Evolutionary conservation across 192 early-diverging fungal species (phyloP), one percentile per base, ranked within the genome.

Genomic region (Coemansia sp.): DNA sequence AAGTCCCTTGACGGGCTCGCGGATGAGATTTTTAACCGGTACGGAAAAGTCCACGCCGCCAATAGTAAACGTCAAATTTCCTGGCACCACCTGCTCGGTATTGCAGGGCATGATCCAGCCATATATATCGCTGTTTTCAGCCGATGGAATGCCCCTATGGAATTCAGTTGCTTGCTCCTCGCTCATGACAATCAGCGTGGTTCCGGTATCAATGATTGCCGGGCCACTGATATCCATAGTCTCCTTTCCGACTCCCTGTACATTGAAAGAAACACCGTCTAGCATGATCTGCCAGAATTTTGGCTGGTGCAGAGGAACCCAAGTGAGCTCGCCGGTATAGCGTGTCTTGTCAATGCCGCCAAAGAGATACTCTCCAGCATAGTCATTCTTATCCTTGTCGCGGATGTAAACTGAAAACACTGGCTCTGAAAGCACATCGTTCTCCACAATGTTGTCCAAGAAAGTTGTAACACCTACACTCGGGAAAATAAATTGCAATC

Each of bases 381-480:
- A 72, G 48, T 61, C 56, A 45, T 51, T 41, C 55, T 72, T 76
- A 19, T 71, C 58, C 40, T 80, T 76, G 10, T 81, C 79, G 6
- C 27, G 59, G 27, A 88, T 58, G 55, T 79, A 86, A 18, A 88
- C 86, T 1, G 84, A 83, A 72, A 88, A 88, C n/a, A 85, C 62
- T 8, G 84, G 84, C 22, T 81, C 72, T 14, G 69, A 71, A 0
- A 86, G 64, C 29, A 78, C 48, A 27, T 72, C 65, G 51, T 88
- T 79, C 22, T 65, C 60, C 23, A 83, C 46, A 13, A 85, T 53
- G 29, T 79, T 78, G 32, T 79, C 72, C 22, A 85, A 55, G 24
- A 81, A 80, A 15, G 69, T 67, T 18, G 60, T 78, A 32, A 68
- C 69, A 7, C 74, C 73, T 75, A 71, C 27, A 48, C 15, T n/a